Evolutionary conservation across 805 yeast species (phyloP).

Genomic region (Ogataea zsoltii): DNA sequence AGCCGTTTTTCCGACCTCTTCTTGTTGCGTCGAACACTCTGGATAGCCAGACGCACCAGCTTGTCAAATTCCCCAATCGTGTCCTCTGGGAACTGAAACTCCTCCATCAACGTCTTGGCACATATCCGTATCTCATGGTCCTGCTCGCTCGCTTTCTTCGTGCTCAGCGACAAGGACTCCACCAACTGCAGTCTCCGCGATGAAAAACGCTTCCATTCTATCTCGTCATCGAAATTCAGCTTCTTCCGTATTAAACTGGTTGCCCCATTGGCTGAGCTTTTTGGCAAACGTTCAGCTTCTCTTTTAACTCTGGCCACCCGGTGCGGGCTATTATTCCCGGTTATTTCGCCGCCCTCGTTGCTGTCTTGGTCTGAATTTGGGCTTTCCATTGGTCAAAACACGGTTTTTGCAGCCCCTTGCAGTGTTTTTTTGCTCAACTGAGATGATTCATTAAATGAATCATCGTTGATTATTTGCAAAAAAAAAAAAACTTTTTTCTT

Average conservation of each 20-base stretch:
- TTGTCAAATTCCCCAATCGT: slow-evolving; percentile 77
- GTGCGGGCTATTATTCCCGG: not conserved
- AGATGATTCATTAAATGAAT: slow-evolving; percentile 11
- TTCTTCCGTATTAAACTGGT: slow-evolving; percentile 50
- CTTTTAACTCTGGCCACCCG: not conserved
- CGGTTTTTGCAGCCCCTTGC: no score
- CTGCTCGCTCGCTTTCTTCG: slow-evolving; percentile 88
- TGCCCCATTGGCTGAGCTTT: slow-evolving; percentile 33
- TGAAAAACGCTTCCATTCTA: slow-evolving; percentile 87
- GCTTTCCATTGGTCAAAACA: slow-evolving; percentile 1
- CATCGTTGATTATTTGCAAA: slow-evolving; percentile 5
- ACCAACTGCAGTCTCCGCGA: slow-evolving; percentile 87
- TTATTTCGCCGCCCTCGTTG: slow-evolving; percentile 2
- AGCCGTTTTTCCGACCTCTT: slow-evolving; percentile 56
- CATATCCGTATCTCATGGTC: slow-evolving; percentile 78
- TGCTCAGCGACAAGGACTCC: slow-evolving; percentile 60
- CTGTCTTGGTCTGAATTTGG: slow-evolving; percentile 3
- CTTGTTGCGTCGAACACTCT: slow-evolving; percentile 86
- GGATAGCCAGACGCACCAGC: slow-evolving; percentile 90
- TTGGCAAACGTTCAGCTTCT: not conserved
- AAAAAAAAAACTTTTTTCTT: slow-evolving; percentile 4
- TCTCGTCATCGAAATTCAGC: slow-evolving; percentile 77
- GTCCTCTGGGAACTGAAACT: slow-evolving; percentile 67
- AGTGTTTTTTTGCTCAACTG: not conserved
- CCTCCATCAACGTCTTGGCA: slow-evolving; percentile 73